Conservation (phyloP, 345 rosid species). For the Balakata baccata region DNA sequence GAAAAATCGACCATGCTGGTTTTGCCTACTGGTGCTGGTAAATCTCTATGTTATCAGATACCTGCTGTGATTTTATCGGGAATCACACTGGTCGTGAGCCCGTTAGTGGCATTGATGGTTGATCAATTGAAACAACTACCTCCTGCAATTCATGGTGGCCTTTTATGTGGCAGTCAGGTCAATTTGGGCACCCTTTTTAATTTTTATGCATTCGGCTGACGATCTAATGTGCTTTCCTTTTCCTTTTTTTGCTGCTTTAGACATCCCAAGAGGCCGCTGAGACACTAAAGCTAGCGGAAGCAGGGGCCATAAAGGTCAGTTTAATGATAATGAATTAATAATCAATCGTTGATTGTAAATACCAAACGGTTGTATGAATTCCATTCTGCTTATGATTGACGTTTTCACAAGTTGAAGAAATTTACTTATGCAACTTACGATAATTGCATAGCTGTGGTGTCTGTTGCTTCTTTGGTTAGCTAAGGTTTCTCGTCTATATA, state of each 20-base stretch:
- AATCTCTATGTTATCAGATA: conserved; percentile 88
- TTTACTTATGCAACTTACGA: not conserved
- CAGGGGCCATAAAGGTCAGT: conserved; percentile 68
- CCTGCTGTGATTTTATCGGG: conserved; percentile 83
- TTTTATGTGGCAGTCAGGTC: conserved; percentile 83
- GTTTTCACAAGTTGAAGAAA: not conserved
- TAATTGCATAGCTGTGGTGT: not conserved
- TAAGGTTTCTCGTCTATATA: conserved; percentile 19
- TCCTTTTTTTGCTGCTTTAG: conserved; percentile 31
- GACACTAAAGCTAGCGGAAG: conserved; percentile 59
- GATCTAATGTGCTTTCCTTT: not conserved
- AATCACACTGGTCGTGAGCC: conserved; percentile 67
- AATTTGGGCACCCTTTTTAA: not conserved
- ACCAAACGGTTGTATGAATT: not conserved
- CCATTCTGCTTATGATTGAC: not conserved
- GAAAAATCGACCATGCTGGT: conserved; percentile 78
- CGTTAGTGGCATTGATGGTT: conserved; percentile 84
- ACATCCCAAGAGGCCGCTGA: conserved; percentile 73
- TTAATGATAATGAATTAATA: not conserved
- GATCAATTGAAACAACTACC: conserved; percentile 94
- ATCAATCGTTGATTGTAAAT: not conserved
- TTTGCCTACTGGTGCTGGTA: conserved; percentile 91
- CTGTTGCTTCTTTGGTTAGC: conserved; percentile 1
- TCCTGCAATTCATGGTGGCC: conserved; percentile 56
- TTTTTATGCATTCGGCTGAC: not conserved